phyloP scores from a whole-genome alignment of 192 early-diverging fungal species.

The Backusella morwellensis region DNA sequence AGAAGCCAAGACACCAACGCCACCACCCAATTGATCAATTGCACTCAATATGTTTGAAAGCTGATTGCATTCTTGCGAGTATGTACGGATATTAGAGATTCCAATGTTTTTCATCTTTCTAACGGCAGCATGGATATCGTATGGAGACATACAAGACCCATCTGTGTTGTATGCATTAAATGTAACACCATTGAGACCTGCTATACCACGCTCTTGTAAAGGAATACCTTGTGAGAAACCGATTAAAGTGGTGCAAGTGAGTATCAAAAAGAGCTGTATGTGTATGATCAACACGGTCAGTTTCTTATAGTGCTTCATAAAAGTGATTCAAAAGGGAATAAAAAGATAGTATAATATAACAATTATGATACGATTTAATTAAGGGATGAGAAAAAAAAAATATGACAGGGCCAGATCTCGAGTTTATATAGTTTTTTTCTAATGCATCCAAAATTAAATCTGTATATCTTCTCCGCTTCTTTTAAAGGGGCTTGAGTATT shows the following conservation, averaged over 20 bases:
- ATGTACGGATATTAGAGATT: slow-evolving; percentile 31
- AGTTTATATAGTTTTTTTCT: neutral
- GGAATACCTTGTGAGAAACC: slow-evolving; percentile 12
- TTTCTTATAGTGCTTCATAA: neutral
- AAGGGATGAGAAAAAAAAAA: neutral
- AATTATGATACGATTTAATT: neutral
- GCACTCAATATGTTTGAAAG: slow-evolving; percentile 19
- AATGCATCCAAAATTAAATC: neutral
- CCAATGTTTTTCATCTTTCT: slow-evolving; percentile 20
- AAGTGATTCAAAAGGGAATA: neutral
- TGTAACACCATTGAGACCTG: slow-evolving; percentile 6
- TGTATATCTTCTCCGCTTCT: neutral
- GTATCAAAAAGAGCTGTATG: slow-evolving; percentile 11
- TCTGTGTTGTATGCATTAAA: slow-evolving; percentile 23
- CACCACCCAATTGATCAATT: slow-evolving; percentile 14
- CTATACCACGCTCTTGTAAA: neutral
- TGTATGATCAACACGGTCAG: neutral
- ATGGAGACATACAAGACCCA: slow-evolving; percentile 17
- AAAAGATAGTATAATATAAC: neutral
- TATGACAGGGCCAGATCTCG: neutral
- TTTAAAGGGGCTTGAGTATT: neutral
- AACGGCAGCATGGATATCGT: neutral
- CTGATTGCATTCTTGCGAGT: slow-evolving; percentile 36
- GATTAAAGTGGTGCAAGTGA: neutral
- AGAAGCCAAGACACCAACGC: slow-evolving; percentile 30